phyloP scores from a whole-genome alignment of 106 monocot species.

The Alisma plantagoaquatica region DNA sequence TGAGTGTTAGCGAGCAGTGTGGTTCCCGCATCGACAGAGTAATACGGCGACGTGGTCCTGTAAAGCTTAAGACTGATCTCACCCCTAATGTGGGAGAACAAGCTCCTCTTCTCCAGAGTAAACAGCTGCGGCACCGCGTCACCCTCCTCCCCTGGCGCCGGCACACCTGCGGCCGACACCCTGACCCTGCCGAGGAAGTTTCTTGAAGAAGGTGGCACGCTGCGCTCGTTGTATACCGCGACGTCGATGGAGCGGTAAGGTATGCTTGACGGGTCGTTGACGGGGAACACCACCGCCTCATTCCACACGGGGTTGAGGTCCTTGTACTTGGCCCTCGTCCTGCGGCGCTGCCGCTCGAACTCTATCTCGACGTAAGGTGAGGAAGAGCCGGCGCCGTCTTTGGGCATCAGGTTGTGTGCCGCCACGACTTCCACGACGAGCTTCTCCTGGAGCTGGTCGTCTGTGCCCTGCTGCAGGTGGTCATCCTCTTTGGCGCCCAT shows the following conservation, averaged over 20 bases:
- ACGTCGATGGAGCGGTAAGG: conserved; percentile 64
- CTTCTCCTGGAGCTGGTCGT: conserved; percentile 39
- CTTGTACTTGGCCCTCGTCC: conserved; percentile 39
- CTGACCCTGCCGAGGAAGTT: conserved; percentile 60
- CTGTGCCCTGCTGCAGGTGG: too few relatives aligned
- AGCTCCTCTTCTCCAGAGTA: too few relatives aligned
- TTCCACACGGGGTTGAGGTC: conserved; percentile 81
- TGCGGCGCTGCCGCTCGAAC: conserved; percentile 59
- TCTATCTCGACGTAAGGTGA: conserved; percentile 69
- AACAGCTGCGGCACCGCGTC: conserved; percentile 40
- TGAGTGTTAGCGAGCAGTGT: too few relatives aligned
- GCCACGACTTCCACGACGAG: conserved; percentile 65
- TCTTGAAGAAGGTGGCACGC: conserved; percentile 11
- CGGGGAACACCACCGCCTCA: conserved; percentile 44
- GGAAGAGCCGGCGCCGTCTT: conserved; percentile 77
- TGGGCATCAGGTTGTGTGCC: conserved; percentile 78
- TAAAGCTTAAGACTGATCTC: conserved; percentile 66
- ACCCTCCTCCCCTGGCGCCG: conserved; percentile 54
- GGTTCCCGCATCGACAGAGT: too few relatives aligned
- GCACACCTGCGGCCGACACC: conserved; percentile 30
- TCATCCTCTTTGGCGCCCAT: too few relatives aligned
- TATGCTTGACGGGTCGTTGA: conserved; percentile 40
- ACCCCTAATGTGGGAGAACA: too few relatives aligned
- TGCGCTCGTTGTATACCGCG: conserved; percentile 36
- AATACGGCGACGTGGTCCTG: conserved; percentile 14